phyloP scores from a whole-genome alignment of 768 basidiomycete genomes.

The Leccinum incarnatum region DNA sequence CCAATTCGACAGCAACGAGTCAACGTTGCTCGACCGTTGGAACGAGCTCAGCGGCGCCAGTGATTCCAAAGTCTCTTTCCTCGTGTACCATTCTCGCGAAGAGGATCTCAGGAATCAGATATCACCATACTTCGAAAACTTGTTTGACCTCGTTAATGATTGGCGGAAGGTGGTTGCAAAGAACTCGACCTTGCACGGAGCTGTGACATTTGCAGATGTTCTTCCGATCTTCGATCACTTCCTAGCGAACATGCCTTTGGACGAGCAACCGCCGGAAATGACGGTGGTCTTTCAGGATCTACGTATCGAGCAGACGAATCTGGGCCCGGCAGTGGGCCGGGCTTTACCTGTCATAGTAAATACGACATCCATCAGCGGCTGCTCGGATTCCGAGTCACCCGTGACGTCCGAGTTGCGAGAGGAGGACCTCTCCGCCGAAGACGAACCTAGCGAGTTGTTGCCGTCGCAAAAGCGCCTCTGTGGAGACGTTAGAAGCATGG shows the following conservation, averaged over 20 bases:
- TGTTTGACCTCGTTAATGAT: background rate
- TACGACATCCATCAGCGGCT: too few species aligned
- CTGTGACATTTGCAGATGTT: background rate
- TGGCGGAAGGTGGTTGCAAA: background rate
- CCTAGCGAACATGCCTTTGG: background rate
- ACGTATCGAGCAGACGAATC: background rate
- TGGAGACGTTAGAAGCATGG: background rate
- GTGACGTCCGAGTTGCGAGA: too few species aligned
- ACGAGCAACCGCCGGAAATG: background rate
- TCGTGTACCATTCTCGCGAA: background rate
- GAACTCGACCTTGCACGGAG: background rate
- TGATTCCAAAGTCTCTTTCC: background rate
- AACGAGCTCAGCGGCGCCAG: background rate
- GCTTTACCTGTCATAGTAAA: too few species aligned
- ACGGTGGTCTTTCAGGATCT: background rate
- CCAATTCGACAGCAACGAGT: too few species aligned
- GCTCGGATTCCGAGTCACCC: too few species aligned
- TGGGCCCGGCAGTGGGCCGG: too few species aligned
- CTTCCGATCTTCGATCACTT: background rate
- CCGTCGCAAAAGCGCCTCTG: background rate
- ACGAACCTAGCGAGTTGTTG: too few species aligned
- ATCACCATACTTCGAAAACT: background rate
- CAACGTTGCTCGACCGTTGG: background rate
- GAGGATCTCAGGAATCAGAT: background rate
- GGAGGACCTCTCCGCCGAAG: too few species aligned